Conservation (phyloP, 2,329 filamentous ascomycete genomes). For the Aspergillus clavatus region DNA sequence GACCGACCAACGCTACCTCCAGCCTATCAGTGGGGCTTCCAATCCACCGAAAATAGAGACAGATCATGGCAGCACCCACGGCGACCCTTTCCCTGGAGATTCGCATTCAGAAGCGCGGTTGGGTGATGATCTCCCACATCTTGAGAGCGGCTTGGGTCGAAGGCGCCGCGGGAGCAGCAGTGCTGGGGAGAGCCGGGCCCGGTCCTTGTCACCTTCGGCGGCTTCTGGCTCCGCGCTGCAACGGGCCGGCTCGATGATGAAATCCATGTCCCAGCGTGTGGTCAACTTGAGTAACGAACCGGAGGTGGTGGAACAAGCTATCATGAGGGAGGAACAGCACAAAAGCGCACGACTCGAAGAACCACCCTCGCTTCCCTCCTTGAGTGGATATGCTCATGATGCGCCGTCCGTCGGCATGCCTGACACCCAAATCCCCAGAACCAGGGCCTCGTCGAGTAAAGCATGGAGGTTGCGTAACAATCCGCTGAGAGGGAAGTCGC, state of each 20-base stretch:
- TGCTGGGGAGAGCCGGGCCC: conserved; percentile 30
- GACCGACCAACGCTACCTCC: conserved; percentile 53
- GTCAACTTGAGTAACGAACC: conserved; percentile 95
- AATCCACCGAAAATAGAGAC: conserved; percentile 38
- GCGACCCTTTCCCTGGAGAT: conserved; percentile 49
- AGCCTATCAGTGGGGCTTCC: conserved; percentile 52
- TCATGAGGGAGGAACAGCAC: conserved; percentile 53
- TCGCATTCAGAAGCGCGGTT: conserved; percentile 44
- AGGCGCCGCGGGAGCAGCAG: conserved; percentile 54
- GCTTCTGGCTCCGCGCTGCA: conserved; percentile 59
- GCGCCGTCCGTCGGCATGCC: conserved; percentile 32
- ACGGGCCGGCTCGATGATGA: conserved; percentile 69
- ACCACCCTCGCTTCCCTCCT: conserved; percentile 47
- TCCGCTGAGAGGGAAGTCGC: conserved; percentile 76
- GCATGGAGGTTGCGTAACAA: conserved; percentile 54
- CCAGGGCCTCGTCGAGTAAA: conserved; percentile 36
- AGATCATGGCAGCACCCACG: conserved; percentile 51
- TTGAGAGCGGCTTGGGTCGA: conserved; percentile 56
- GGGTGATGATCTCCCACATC: conserved; percentile 56
- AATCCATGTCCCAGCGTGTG: conserved; percentile 91
- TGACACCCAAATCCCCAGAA: conserved; percentile 32
- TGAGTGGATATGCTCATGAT: conserved; percentile 45
- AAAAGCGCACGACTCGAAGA: conserved; percentile 50
- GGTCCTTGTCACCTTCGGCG: conserved; percentile 61
- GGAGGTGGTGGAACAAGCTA: conserved; percentile 70